A percentile compares a stretch with the other conserved stretches of the same genome.
These are phyloP conservation scores for Prunella vulgaris DNA, from an alignment of 257 asterid genomes.

Conservation along the genomic window DNA sequence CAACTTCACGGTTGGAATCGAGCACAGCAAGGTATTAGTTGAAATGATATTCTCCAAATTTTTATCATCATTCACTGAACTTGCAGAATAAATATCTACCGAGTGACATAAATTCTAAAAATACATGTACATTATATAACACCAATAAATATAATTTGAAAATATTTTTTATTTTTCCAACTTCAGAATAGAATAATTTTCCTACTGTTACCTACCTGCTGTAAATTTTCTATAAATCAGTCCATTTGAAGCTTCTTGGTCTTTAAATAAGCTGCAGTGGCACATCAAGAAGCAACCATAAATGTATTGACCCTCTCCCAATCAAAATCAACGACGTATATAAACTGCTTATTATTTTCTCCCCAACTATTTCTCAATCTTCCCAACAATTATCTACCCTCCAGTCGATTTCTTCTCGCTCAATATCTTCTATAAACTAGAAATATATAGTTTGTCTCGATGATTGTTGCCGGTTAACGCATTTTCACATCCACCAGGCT, in stretches of 20 bases:
- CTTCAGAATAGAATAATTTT: no score
- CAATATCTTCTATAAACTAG: background rate
- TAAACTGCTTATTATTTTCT: conserved; percentile 8
- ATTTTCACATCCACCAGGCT: background rate
- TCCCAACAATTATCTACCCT: background rate
- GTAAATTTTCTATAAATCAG: background rate
- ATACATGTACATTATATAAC: no score
- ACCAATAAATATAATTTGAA: no score
- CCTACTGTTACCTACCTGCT: no score
- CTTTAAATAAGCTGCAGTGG: background rate
- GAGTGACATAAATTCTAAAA: no score
- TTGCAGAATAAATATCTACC: no score
- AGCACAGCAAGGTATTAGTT: no score
- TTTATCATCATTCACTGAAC: no score
- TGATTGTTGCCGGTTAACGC: conserved; percentile 13
- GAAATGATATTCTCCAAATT: no score
- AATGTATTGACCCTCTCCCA: conserved; percentile 14
- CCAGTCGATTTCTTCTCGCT: conserved; percentile 14
- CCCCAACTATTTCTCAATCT: conserved; percentile 14
- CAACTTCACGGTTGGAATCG: no score
- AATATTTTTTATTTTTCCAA: no score
- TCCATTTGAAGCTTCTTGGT: conserved; percentile 10
- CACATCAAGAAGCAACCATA: background rate
- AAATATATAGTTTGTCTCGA: background rate
- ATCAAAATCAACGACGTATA: background rate